phyloP scores from a whole-genome alignment of 2,329 filamentous ascomycete species.

The Nectriaceae sp. region DNA sequence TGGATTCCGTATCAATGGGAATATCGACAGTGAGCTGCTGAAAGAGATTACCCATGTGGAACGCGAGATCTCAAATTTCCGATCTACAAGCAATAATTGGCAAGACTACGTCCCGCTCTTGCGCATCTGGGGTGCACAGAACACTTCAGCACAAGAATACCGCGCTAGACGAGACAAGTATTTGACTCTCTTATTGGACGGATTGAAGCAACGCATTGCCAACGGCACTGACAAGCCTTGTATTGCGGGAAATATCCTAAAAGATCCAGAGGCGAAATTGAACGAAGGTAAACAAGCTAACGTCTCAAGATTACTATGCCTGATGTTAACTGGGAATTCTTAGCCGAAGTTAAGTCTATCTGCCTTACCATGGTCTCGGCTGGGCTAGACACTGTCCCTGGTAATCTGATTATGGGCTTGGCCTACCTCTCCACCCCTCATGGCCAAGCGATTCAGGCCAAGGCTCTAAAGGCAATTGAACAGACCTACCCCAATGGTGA shows the following conservation, averaged over 20 bases:
- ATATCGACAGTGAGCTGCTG: slow-evolving; percentile 66
- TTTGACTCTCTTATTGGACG: slow-evolving; percentile 67
- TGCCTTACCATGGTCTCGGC: slow-evolving; percentile 82
- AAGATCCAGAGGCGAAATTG: slow-evolving; percentile 44
- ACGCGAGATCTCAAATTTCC: slow-evolving; percentile 72
- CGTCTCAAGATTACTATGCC: accelerated
- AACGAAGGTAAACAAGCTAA: slow-evolving; percentile 35
- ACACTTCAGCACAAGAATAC: slow-evolving; percentile 64
- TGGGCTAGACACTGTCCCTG: slow-evolving; percentile 79
- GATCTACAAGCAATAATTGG: slow-evolving; percentile 81
- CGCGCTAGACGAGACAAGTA: slow-evolving; percentile 68
- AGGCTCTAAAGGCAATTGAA: slow-evolving; percentile 70
- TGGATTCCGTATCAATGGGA: slow-evolving; percentile 72
- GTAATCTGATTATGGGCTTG: slow-evolving; percentile 77
- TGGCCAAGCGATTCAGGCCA: slow-evolving; percentile 70
- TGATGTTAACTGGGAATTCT: neutral
- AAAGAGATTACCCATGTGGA: slow-evolving; percentile 77
- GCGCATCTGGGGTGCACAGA: slow-evolving; percentile 63
- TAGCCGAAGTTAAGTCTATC: slow-evolving; percentile 77
- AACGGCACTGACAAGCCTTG: slow-evolving; percentile 44
- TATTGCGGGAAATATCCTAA: slow-evolving; percentile 57
- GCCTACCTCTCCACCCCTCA: slow-evolving; percentile 70
- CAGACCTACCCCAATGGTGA: slow-evolving; percentile 71
- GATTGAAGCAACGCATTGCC: slow-evolving; percentile 44
- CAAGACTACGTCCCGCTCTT: slow-evolving; percentile 82